A percentile compares a stretch with the other conserved stretches of the same genome.
These are phyloP conservation scores for Exsudoporus floridanus DNA, from an alignment of 1,284 basidiomycete species.

Conservation along the genomic window DNA sequence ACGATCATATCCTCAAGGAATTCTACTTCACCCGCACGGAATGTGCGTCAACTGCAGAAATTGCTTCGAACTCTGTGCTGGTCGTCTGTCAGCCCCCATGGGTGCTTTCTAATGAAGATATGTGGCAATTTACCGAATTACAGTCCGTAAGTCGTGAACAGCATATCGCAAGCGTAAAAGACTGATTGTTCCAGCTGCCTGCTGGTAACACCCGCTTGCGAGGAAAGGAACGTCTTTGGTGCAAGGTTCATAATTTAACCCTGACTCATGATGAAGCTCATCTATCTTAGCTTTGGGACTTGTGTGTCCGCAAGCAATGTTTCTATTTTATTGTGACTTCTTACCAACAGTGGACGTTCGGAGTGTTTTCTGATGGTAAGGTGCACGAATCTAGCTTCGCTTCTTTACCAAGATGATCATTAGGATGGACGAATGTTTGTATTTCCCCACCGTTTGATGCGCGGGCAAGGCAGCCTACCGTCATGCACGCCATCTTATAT, in stretches of 20 bases:
- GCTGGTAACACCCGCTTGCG: slow-evolving; percentile 28
- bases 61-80: slow-evolving; percentile 35
- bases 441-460: slow-evolving; percentile 36
- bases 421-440: slow-evolving; percentile 41
- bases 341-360: slow-evolving; percentile 51
- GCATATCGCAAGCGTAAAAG: not conserved
- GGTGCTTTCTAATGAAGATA: slow-evolving; percentile 43
- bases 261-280: slow-evolving; percentile 8
- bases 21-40: slow-evolving; percentile 38
- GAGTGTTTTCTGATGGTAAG: slow-evolving; percentile 48
- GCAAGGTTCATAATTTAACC: slow-evolving; percentile 38
- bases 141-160: slow-evolving; percentile 32
- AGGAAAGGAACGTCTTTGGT: slow-evolving; percentile 45
- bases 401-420: slow-evolving; percentile 11
- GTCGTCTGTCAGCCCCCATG: slow-evolving; percentile 50
- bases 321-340: slow-evolving; percentile 48
- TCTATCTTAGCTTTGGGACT: slow-evolving; percentile 44
- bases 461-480: slow-evolving; percentile 30
- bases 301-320: slow-evolving; percentile 40
- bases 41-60: slow-evolving; percentile 22
- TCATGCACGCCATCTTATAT: slow-evolving; percentile 36
- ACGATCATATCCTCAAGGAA: slow-evolving; percentile 37
- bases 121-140: slow-evolving; percentile 40
- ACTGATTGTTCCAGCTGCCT: slow-evolving; percentile 26
- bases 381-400: slow-evolving; percentile 1